These are phyloP conservation scores for Ambrosia trifida DNA, from an alignment of 129 eudicot genomes.

Conservation along the genomic window DNA sequence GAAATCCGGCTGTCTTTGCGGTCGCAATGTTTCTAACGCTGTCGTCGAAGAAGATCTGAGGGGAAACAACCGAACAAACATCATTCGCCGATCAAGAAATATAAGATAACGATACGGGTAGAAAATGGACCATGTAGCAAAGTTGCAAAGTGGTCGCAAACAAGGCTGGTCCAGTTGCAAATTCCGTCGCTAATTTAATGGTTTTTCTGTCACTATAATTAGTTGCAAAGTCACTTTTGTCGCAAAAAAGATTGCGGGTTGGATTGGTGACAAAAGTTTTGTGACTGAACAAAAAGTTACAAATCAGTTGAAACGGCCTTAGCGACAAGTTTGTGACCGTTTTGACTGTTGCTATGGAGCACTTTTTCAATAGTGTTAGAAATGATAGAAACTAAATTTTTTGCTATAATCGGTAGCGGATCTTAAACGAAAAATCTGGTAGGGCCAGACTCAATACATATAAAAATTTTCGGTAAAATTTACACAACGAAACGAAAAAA, in stretches of 20 bases:
- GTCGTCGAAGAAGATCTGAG: constrained; percentile 89
- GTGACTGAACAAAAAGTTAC: neutral
- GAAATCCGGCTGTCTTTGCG: constrained; percentile 88
- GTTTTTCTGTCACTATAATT: no score
- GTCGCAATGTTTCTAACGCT: constrained; percentile 76
- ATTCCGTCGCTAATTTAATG: neutral
- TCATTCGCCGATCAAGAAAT: constrained; percentile 5
- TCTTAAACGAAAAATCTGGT: no score
- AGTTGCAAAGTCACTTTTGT: neutral
- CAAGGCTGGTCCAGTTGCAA: neutral
- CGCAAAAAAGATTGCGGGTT: neutral
- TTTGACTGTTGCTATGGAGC: neutral
- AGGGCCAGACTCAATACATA: no score
- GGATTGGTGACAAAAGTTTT: neutral
- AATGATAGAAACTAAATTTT: neutral
- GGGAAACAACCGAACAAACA: constrained; percentile 9
- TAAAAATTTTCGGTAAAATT: no score
- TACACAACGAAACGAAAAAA: no score
- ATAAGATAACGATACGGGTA: neutral
- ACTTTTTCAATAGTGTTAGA: neutral
- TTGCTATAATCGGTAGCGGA: neutral
- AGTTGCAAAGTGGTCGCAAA: neutral
- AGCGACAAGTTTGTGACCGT: neutral
- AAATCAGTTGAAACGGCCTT: neutral
- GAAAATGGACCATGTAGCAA: neutral